Evolutionary conservation across 2,329 filamentous ascomycete species (phyloP).

Genomic region (Aspergillus tubingensis): DNA sequence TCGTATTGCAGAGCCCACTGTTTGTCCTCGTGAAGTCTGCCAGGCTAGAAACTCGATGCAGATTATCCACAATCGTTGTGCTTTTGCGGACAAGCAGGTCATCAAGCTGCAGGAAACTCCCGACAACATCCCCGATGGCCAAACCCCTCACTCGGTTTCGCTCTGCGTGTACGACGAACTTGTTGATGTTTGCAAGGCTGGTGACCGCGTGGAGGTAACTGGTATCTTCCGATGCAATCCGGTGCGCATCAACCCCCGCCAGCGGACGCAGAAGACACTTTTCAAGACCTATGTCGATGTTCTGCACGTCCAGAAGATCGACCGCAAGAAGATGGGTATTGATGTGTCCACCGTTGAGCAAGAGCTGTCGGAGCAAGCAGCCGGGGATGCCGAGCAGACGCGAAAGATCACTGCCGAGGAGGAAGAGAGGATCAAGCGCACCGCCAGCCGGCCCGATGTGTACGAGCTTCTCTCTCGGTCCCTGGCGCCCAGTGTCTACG

Average conservation of each 20-base stretch:
- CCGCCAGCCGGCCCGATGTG: slow-evolving; percentile 77
- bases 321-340: slow-evolving; percentile 90
- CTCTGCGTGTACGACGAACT: slow-evolving; percentile 96
- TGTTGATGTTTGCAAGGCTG: slow-evolving; percentile 96
- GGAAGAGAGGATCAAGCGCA: slow-evolving; percentile 82
- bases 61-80: slow-evolving; percentile 92
- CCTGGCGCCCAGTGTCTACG: slow-evolving; percentile 90
- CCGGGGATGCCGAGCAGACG: slow-evolving; percentile 76
- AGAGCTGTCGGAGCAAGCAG: slow-evolving; percentile 71
- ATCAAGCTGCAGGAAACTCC: slow-evolving; percentile 98
- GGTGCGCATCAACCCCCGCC: slow-evolving; percentile 89
- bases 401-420: slow-evolving; percentile 84
- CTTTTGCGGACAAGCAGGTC: slow-evolving; percentile 95
- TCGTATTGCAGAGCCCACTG: slow-evolving; percentile 91
- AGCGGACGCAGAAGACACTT: slow-evolving; percentile 87
- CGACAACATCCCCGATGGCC: slow-evolving; percentile 88
- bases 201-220: slow-evolving; percentile 92
- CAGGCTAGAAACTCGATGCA: slow-evolving; percentile 93
- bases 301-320: slow-evolving; percentile 92
- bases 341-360: slow-evolving; percentile 86
- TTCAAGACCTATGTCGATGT: slow-evolving; percentile 99
- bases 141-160: slow-evolving; percentile 96
- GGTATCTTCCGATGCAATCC: slow-evolving; percentile 96
- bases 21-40: slow-evolving; percentile 81
- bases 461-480: slow-evolving; percentile 92